A percentile compares a stretch with the other conserved stretches of the same genome.
Conservation (phyloP, 129 eudicot genomes). For the Escallonia herrerae region DNA sequence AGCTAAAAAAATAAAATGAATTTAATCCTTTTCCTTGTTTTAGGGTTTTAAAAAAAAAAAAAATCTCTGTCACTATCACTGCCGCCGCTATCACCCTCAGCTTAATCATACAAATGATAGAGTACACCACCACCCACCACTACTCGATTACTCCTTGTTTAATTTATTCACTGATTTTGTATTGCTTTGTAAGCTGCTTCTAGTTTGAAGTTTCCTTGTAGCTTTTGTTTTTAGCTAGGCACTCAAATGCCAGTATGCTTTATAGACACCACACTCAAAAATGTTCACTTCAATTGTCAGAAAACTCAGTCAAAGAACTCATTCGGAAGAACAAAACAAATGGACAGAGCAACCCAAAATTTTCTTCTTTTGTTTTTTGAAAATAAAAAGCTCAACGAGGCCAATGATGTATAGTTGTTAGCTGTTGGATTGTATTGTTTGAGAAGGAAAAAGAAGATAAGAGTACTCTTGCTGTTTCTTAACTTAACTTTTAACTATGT, state of each 20-base stretch:
- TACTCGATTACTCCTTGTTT: constrained; percentile 2
- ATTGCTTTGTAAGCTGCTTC: neutral
- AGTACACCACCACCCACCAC: neutral
- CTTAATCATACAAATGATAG: no score
- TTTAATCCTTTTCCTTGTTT: no score
- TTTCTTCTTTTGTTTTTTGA: no score
- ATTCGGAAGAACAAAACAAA: neutral
- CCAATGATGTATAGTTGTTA: no score
- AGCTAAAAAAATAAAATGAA: no score
- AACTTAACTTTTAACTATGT: constrained; percentile 7
- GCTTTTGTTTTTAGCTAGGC: neutral
- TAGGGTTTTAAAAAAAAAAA: no score
- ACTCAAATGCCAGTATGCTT: neutral
- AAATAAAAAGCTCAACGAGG: no score
- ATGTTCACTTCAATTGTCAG: neutral
- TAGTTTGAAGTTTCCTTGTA: no score
- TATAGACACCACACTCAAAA: neutral
- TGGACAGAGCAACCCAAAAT: neutral
- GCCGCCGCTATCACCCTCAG: no score
- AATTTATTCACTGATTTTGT: neutral
- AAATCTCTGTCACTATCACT: no score
- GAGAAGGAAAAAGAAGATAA: no score
- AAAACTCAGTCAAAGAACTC: neutral
- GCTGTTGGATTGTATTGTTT: neutral
- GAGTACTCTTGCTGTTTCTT: neutral